phyloP scores from a whole-genome alignment of 2,329 filamentous ascomycete species.

The Akanthomyces lecanii region DNA sequence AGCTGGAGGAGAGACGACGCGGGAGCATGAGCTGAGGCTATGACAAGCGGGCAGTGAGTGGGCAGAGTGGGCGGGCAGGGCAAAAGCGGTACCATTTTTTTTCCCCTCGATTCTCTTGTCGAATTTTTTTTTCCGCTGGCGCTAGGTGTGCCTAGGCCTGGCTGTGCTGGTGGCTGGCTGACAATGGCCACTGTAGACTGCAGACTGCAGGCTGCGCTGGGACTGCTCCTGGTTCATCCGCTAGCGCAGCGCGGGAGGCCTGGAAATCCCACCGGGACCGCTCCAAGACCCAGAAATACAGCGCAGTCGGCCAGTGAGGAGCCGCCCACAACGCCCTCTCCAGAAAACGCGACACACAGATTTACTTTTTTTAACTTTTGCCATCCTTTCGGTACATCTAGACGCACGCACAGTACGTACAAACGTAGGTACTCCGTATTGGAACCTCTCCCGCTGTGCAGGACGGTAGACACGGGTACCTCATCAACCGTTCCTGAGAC shows the following conservation, averaged over 20 bases:
- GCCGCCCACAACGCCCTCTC: neutral
- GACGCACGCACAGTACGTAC: no score
- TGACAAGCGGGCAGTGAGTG: neutral
- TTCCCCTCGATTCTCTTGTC: neutral
- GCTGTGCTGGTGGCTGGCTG: no score
- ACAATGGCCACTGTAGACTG: neutral
- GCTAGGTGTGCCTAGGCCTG: no score
- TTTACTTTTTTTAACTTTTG: neutral
- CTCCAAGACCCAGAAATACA: conserved; percentile 4
- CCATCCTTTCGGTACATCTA: neutral
- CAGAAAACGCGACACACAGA: neutral
- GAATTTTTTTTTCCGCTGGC: neutral
- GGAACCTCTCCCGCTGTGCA: no score
- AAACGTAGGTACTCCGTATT: no score
- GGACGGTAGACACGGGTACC: no score
- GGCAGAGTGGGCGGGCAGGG: neutral
- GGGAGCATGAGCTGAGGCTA: neutral
- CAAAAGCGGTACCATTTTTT: neutral
- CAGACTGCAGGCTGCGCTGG: no score
- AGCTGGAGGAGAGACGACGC: neutral
- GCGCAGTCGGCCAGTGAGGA: neutral
- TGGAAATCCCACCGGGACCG: neutral
- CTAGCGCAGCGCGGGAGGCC: neutral
- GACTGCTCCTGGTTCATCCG: neutral
- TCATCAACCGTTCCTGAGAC: no score